These are phyloP conservation scores for Podosphaera fusca DNA, from an alignment of 2,329 filamentous ascomycete species.

Conservation along the genomic window DNA sequence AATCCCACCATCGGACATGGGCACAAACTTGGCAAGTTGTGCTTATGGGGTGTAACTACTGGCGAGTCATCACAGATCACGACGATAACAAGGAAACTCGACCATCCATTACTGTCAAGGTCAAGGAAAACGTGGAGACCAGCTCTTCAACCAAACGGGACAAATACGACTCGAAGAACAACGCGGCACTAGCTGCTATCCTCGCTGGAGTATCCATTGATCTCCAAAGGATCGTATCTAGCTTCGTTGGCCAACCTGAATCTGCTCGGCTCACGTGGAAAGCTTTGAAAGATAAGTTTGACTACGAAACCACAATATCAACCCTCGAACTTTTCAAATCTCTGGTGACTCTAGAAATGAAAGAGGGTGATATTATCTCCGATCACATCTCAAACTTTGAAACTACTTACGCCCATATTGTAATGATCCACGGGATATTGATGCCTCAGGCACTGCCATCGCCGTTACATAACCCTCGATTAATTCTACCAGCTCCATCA, in stretches of 20 bases:
- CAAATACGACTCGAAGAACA: neutral
- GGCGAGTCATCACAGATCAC: neutral
- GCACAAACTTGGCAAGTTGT: neutral
- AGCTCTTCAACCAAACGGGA: neutral
- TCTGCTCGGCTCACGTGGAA: neutral
- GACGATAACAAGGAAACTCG: neutral
- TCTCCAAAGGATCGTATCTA: neutral
- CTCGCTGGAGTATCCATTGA: conserved; percentile 1
- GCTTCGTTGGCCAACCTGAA: neutral
- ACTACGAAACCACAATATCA: conserved; percentile 1
- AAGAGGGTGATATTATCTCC: neutral
- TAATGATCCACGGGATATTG: too few species aligned
- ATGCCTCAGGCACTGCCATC: too few species aligned
- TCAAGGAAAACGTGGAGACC: neutral
- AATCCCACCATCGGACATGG: neutral
- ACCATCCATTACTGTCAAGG: neutral
- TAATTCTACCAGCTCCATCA: too few species aligned
- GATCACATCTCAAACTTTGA: conserved; percentile 1
- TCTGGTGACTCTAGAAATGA: neutral
- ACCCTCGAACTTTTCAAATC: conserved; percentile 1
- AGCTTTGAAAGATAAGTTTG: neutral
- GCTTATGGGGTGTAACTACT: neutral
- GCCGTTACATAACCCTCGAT: too few species aligned
- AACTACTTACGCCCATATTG: neutral
- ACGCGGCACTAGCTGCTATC: neutral